Evolutionary conservation across 23 red algal species (phyloP).

Genomic region (Gracilaria gracilis): DNA sequence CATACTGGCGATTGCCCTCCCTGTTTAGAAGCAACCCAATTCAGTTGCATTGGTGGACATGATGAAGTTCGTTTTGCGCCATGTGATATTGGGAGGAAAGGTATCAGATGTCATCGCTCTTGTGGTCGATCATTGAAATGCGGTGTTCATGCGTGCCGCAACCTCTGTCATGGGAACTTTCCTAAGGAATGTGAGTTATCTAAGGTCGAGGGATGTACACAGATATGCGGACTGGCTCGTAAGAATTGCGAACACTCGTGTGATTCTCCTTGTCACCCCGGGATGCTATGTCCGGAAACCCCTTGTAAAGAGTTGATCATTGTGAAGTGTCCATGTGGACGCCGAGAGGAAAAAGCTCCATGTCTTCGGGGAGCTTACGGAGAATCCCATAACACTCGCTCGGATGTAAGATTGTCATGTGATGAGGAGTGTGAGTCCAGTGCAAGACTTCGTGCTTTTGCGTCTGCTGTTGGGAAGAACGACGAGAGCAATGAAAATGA

Average conservation of each 20-base stretch:
- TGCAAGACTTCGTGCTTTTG: constrained; percentile 62
- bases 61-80: constrained; percentile 64
- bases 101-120: constrained; percentile 54
- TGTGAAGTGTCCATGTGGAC: constrained; percentile 75
- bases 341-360: constrained; percentile 51
- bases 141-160: constrained; percentile 76
- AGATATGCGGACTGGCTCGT: constrained; percentile 52
- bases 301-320: constrained; percentile 55
- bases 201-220: constrained; percentile 50
- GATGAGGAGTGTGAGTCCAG: constrained; percentile 74
- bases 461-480: constrained; percentile 67
- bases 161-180: constrained; percentile 70
- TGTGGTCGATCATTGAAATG: constrained; percentile 78
- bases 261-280: constrained; percentile 66
- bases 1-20: constrained; percentile 80
- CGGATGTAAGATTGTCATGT: constrained; percentile 66
- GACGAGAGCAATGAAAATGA: not conserved
- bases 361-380: constrained; percentile 54
- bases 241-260: constrained; percentile 76
- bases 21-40: constrained; percentile 52
- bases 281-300: constrained; percentile 58
- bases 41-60: constrained; percentile 79
- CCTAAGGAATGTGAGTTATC: constrained; percentile 60
- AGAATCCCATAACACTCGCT: constrained; percentile 9
- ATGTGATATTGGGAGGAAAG: constrained; percentile 63